phyloP scores from a whole-genome alignment of 768 basidiomycete genomes.

The Leucogyrophana mollusca region DNA sequence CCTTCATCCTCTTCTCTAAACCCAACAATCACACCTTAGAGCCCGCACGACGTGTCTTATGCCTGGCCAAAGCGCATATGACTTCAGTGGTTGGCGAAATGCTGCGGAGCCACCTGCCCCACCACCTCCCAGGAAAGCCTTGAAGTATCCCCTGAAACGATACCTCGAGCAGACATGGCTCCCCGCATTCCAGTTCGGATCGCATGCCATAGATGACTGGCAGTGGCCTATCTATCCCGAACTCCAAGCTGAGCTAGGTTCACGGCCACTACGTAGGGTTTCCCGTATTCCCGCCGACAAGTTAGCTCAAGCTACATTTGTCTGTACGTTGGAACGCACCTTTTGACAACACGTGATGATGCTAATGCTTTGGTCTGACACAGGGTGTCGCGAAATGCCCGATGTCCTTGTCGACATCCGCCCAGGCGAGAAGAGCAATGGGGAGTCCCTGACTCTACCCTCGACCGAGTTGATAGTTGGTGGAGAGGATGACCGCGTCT shows the following conservation, averaged over 20 bases:
- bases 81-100: too few relatives aligned
- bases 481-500: neutral
- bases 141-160: neutral
- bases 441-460: neutral
- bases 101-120: too few relatives aligned
- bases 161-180: neutral
- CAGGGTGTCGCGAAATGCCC: neutral
- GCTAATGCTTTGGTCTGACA: neutral
- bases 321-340: neutral
- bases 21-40: too few relatives aligned
- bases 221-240: conserved; percentile 1
- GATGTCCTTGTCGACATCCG: neutral
- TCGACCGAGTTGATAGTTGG: neutral
- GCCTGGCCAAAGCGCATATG: too few relatives aligned
- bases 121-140: neutral
- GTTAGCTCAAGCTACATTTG: neutral
- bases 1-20: too few relatives aligned
- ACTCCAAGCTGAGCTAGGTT: neutral
- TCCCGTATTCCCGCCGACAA: neutral
- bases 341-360: neutral
- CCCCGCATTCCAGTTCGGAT: neutral
- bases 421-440: neutral
- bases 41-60: too few relatives aligned
- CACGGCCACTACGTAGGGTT: neutral
- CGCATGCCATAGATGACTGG: neutral